These are phyloP conservation scores for Aspergillus arachidicola DNA, from an alignment of 2,329 filamentous ascomycete genomes.

Conservation along the genomic window DNA sequence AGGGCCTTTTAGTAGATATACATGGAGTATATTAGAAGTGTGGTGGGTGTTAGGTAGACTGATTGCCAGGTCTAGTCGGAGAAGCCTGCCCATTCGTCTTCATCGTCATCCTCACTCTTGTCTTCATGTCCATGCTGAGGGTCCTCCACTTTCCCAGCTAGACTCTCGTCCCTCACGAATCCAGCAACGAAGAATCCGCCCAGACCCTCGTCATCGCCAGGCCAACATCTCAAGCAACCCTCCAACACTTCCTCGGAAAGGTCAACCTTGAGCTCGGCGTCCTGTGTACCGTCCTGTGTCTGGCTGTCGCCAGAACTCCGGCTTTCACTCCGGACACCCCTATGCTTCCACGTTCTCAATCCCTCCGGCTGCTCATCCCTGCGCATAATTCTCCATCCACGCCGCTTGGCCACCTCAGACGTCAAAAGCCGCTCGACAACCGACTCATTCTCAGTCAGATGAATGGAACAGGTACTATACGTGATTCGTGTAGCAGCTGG, in stretches of 20 bases:
- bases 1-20: neutral
- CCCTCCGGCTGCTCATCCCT: slow-evolving; percentile 75
- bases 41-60: too few relatives aligned
- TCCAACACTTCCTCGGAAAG: slow-evolving; percentile 59
- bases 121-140: slow-evolving; percentile 12
- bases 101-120: slow-evolving; percentile 14
- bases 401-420: slow-evolving; percentile 65
- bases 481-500: slow-evolving; percentile 74
- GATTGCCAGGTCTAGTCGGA: slow-evolving; percentile 32
- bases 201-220: slow-evolving; percentile 77
- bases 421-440: slow-evolving; percentile 74
- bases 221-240: slow-evolving; percentile 78
- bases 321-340: slow-evolving; percentile 56
- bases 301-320: slow-evolving; percentile 14
- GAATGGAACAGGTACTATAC: slow-evolving; percentile 91
- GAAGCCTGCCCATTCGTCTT: slow-evolving; percentile 48
- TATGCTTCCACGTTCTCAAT: slow-evolving; percentile 73
- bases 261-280: slow-evolving; percentile 20
- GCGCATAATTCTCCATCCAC: slow-evolving; percentile 77
- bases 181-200: slow-evolving; percentile 97
- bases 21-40: neutral
- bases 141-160: slow-evolving; percentile 31
- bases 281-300: neutral
- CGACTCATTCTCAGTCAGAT: slow-evolving; percentile 83
- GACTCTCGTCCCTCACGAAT: slow-evolving; percentile 66